A percentile compares a stretch with the other conserved stretches of the same genome.
These are phyloP conservation scores for Agaricus subrufescens DNA, from an alignment of 768 basidiomycete species.

Conservation along the genomic window DNA sequence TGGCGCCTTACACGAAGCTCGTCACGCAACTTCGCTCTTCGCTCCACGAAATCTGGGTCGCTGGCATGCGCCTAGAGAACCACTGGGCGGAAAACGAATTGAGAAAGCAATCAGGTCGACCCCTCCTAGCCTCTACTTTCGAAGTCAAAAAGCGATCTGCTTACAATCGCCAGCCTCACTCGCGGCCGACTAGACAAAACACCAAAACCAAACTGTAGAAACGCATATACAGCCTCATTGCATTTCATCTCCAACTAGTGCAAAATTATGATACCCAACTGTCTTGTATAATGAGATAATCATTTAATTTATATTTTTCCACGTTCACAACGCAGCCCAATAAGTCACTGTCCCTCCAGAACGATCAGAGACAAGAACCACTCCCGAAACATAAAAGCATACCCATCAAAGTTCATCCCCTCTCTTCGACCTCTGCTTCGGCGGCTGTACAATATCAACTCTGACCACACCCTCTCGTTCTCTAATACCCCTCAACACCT, in stretches of 20 bases:
- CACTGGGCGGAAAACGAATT: conserved; percentile 4
- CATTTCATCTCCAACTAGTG: no score
- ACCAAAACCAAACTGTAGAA: no score
- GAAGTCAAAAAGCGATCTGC: neutral
- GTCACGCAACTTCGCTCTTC: neutral
- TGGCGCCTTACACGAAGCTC: neutral
- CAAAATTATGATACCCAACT: no score
- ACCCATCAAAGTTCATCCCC: conserved; percentile 1
- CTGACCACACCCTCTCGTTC: conserved; percentile 2
- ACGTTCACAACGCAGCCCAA: no score
- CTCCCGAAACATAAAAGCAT: no score
- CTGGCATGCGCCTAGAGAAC: neutral
- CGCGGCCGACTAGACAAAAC: neutral
- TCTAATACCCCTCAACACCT: neutral
- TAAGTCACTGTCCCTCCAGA: no score
- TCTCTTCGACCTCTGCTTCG: neutral
- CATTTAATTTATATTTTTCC: no score
- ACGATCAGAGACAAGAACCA: no score
- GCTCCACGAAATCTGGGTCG: conserved; percentile 2
- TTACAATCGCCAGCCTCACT: neutral
- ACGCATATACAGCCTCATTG: no score
- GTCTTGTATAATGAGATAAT: no score
- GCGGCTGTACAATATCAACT: conserved; percentile 3
- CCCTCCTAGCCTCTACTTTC: neutral
- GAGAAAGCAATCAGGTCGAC: neutral